Base-by-base conservation (phyloP, 176 grass and related monocot species). In the Areca catechu region DNA sequence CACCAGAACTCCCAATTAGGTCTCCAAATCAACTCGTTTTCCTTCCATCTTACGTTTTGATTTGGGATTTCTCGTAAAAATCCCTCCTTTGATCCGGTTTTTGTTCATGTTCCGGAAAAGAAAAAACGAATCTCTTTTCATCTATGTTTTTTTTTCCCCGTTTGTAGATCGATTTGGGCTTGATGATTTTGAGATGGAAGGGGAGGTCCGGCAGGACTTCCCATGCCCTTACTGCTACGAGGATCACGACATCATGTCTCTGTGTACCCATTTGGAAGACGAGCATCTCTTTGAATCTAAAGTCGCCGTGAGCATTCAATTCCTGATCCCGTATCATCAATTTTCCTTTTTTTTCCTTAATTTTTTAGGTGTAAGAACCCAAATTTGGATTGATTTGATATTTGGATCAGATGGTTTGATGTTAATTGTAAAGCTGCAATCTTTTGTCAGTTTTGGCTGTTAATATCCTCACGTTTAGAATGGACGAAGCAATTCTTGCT, bases 191-290 rank as follows among this genome's bases (percentile, higher is more conserved):
- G 65, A 55, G 50, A 4, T 54, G 65, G 65, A 67, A 24, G 51
- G 54, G 24, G 51, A 68, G 17, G 27, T 56, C 18, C 25, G 52
- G 22, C 27, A n/a, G 10, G 65, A 56, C 30, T 56, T 68, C 24
- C 19, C 65, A 4, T 56, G 65, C 52, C 65, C 65, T 24, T 68
- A 68, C 19, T 68, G 51, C 52, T 68, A 68, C 24, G 65, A 67
- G 25, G 65, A 67, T 54, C 65, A 56, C 51, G 52, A 56, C 19
- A 18, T 68, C 10, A 27, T 19, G n/a, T 68, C 65, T 17, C 27
- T 56, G 51, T 68, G 49, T 14, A 28, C 51, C 17, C 65, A 67
- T 54, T 50, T 67, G 15, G 65, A 67, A 29, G 51, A 67, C 24
- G 65, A 67, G 50, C 65, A 67, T 30, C 51, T 28, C 27, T 56